Evolutionary conservation across 2,329 filamentous ascomycete species (phyloP).

Genomic region (Verticillium isaacii): DNA sequence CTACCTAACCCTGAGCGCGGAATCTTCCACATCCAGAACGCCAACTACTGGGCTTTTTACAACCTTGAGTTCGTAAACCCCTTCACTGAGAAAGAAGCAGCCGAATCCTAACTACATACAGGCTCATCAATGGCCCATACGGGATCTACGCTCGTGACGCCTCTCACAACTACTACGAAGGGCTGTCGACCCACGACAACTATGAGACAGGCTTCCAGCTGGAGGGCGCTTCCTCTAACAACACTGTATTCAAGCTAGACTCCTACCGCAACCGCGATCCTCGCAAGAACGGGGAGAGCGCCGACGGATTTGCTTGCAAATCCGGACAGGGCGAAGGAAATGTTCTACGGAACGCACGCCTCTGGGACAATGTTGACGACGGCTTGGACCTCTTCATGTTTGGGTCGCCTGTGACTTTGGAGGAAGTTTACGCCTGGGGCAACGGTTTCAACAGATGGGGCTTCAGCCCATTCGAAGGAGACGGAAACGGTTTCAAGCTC

Average conservation of each 20-base stretch:
- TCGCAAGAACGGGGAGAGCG: conserved; percentile 43
- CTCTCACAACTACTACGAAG: conserved; percentile 25
- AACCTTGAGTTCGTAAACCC: conserved; percentile 19
- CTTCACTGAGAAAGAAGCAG: neutral
- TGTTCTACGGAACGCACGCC: conserved; percentile 32
- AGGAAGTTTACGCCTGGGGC: conserved; percentile 37
- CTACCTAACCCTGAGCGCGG: conserved; percentile 34
- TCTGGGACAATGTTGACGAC: conserved; percentile 45
- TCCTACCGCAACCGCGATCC: conserved; percentile 36
- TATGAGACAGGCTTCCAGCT: conserved; percentile 29
- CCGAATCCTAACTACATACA: conserved; percentile 5
- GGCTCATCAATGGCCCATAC: conserved; percentile 26
- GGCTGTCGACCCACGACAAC: conserved; percentile 26
- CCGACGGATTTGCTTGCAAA: conserved; percentile 42
- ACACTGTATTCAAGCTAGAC: conserved; percentile 32
- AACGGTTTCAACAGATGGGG: conserved; percentile 38
- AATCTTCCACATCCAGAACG: conserved; percentile 35
- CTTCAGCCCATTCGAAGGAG: conserved; percentile 36
- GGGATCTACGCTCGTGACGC: conserved; percentile 25
- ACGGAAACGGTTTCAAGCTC: conserved; percentile 43
- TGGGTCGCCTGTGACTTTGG: conserved; percentile 31
- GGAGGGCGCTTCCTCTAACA: conserved; percentile 23
- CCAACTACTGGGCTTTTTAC: conserved; percentile 40
- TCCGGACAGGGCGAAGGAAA: conserved; percentile 39
- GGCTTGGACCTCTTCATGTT: conserved; percentile 39